These are phyloP conservation scores for Stentor coeruleus DNA, from an alignment of 73 alveolate genomes.

Conservation along the genomic window DNA sequence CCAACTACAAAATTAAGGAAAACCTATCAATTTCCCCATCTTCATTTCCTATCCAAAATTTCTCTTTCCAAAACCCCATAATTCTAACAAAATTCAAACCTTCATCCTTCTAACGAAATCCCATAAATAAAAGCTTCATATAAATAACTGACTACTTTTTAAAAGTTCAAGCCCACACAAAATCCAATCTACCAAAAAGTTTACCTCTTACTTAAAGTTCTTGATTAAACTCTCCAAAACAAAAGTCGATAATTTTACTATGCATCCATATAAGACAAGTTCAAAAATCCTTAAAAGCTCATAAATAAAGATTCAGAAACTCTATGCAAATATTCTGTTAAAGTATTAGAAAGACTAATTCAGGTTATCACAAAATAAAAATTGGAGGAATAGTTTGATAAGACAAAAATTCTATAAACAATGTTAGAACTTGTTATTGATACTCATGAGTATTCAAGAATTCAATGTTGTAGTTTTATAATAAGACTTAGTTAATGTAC, in stretches of 20 bases:
- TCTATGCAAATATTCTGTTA: conserved; percentile 16
- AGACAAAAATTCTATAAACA: background rate
- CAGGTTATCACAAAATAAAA: conserved; percentile 17
- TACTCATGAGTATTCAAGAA: background rate
- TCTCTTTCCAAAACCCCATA: too few species aligned
- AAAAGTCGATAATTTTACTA: background rate
- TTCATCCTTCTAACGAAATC: too few species aligned
- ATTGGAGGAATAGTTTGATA: background rate
- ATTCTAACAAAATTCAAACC: too few species aligned
- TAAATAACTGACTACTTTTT: conserved; percentile 17
- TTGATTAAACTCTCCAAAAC: background rate
- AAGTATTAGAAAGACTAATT: conserved; percentile 15
- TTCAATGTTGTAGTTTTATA: background rate
- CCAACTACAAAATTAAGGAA: too few species aligned
- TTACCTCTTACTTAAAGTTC: background rate
- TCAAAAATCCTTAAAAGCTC: conserved; percentile 4
- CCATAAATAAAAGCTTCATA: too few species aligned
- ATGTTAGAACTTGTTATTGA: background rate
- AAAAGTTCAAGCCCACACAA: conserved; percentile 19
- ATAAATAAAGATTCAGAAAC: background rate
- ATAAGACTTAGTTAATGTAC: conserved; percentile 9
- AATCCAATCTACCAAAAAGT: conserved; percentile 1
- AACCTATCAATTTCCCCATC: too few species aligned
- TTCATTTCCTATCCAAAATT: too few species aligned
- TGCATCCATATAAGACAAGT: background rate